A percentile compares a stretch with the other conserved stretches of the same genome.
Evolutionary conservation across 2,329 filamentous ascomycete genomes (phyloP).

Genomic region (Ustulina deusta): DNA sequence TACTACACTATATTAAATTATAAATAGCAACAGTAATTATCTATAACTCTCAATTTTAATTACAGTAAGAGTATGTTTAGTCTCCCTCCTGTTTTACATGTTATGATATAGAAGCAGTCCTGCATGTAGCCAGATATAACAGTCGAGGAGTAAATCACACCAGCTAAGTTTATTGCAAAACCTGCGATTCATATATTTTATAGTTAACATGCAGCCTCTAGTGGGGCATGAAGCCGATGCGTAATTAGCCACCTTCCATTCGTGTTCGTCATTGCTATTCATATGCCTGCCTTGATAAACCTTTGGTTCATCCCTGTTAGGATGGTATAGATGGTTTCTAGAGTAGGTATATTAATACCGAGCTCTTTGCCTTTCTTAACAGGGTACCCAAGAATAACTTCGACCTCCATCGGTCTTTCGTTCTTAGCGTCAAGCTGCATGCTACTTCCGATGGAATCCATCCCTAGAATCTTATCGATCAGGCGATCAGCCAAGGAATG

Average conservation of each 20-base stretch:
- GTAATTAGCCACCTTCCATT: neutral
- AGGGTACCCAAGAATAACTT: slow-evolving; percentile 72
- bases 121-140: slow-evolving; percentile 25
- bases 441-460: slow-evolving; percentile 59
- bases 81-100: no score
- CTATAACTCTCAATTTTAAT: no score
- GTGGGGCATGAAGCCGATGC: neutral
- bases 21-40: no score
- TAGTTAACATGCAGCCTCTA: neutral
- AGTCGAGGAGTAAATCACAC: neutral
- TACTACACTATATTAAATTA: no score
- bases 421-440: slow-evolving; percentile 71
- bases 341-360: slow-evolving; percentile 65
- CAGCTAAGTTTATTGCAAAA: no score
- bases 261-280: neutral
- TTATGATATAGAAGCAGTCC: no score
- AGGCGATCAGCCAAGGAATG: slow-evolving; percentile 61
- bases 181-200: no score
- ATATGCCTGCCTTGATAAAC: slow-evolving; percentile 25
- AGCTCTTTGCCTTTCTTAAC: slow-evolving; percentile 66
- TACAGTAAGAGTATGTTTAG: no score
- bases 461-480: slow-evolving; percentile 59
- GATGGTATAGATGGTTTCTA: slow-evolving; percentile 57
- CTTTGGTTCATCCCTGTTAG: slow-evolving; percentile 50
- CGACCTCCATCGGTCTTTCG: slow-evolving; percentile 70